These are phyloP conservation scores for Cryptococcus hybrid DNA, from an alignment of 1,284 basidiomycete species.

Conservation along the genomic window DNA sequence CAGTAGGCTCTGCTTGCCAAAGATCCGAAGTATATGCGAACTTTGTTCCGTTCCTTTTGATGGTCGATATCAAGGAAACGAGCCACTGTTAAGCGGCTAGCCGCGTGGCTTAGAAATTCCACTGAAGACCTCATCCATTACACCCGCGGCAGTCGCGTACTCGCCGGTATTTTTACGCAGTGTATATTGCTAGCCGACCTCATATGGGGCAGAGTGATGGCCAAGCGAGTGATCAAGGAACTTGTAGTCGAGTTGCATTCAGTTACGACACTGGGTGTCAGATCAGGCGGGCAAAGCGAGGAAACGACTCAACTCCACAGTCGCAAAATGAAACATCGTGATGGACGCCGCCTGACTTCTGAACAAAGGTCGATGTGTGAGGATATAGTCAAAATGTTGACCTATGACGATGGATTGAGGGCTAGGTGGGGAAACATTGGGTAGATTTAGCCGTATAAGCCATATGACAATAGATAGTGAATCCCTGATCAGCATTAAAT, in stretches of 20 bases:
- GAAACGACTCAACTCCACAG: no score
- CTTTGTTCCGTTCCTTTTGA: conserved; percentile 2
- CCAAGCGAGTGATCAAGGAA: conserved; percentile 8
- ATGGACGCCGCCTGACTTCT: no score
- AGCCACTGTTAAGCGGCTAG: neutral
- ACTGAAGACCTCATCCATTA: neutral
- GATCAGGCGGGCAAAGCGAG: no score
- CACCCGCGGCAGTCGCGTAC: neutral
- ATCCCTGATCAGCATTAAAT: no score
- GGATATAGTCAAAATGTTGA: conserved; percentile 13
- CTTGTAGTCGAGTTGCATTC: conserved; percentile 20
- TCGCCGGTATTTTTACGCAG: neutral
- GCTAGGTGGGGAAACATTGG: neutral
- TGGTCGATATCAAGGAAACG: neutral
- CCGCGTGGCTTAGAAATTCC: neutral
- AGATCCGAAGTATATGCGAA: neutral
- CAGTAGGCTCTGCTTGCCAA: no score
- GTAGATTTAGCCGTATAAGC: no score
- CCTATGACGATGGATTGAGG: conserved; percentile 21
- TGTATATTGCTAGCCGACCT: conserved; percentile 1
- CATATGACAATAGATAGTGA: no score
- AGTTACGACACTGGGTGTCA: no score
- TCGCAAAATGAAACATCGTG: no score
- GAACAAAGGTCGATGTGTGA: neutral
- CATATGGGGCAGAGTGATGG: conserved; percentile 1